Conservation (phyloP, 768 basidiomycete species). For the Galerina marginata region DNA sequence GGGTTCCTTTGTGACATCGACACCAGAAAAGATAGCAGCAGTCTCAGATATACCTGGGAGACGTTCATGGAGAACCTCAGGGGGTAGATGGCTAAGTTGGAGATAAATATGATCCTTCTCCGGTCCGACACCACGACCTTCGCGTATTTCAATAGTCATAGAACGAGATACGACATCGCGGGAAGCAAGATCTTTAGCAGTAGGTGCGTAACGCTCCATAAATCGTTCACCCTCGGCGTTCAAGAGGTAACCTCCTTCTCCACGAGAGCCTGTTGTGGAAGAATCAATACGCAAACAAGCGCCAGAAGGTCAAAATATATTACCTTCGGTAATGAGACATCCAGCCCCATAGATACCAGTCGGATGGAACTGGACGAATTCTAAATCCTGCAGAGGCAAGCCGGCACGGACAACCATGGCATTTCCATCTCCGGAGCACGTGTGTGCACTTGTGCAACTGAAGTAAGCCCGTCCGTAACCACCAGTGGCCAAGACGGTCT, state of each 20-base stretch:
- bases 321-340: slow-evolving; percentile 97
- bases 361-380: slow-evolving; percentile 99
- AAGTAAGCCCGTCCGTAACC: slow-evolving; percentile 99
- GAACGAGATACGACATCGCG: slow-evolving; percentile 99
- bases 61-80: slow-evolving; percentile 94
- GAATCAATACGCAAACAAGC: background rate
- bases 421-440: slow-evolving; percentile 98
- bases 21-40: slow-evolving; percentile 97
- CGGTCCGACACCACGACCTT: slow-evolving; percentile 97
- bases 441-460: slow-evolving; percentile 98
- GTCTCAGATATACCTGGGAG: slow-evolving; percentile 99
- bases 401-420: slow-evolving; percentile 98
- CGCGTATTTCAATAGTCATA: slow-evolving; percentile 98
- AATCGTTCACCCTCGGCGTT: slow-evolving; percentile 99
- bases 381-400: slow-evolving; percentile 93
- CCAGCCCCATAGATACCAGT: slow-evolving; percentile 99
- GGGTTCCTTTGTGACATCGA: slow-evolving; percentile 99
- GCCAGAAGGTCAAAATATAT: background rate
- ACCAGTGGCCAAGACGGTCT: slow-evolving; percentile 97
- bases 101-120: slow-evolving; percentile 98
- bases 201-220: slow-evolving; percentile 99
- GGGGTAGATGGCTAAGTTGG: slow-evolving; percentile 95
- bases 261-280: slow-evolving; percentile 79
- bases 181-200: slow-evolving; percentile 98
- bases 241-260: slow-evolving; percentile 97